phyloP scores from a whole-genome alignment of 2,329 filamentous ascomycete species.

The Niveomyces coronatus region DNA sequence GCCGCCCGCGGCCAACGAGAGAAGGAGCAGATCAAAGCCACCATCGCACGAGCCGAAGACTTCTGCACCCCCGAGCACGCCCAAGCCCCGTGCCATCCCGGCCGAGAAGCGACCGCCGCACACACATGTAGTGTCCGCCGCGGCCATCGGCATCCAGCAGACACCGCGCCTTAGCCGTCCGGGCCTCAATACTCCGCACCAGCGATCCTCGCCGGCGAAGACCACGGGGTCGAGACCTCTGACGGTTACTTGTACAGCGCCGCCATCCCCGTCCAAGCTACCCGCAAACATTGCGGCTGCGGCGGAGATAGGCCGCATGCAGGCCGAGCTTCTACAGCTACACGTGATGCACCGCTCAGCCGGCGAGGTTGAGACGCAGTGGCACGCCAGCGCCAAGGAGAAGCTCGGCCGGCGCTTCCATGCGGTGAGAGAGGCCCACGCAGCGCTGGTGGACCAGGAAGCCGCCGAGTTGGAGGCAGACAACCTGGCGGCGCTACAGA shows the following conservation, averaged over 20 bases:
- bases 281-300: constrained; percentile 49
- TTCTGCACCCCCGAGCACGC: constrained; percentile 12
- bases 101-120: constrained; percentile 13
- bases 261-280: constrained; percentile 48
- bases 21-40: constrained; percentile 19
- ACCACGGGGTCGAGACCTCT: constrained; percentile 43
- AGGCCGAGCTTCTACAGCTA: constrained; percentile 55
- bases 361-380: constrained; percentile 32
- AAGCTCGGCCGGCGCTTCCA: constrained; percentile 38
- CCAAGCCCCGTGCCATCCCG: constrained; percentile 14
- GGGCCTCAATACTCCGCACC: constrained; percentile 50
- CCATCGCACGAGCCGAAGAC: constrained; percentile 16
- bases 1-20: constrained; percentile 16
- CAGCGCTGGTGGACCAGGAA: constrained; percentile 27
- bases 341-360: constrained; percentile 52
- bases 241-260: constrained; percentile 42
- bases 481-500: constrained; percentile 41
- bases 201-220: constrained; percentile 58
- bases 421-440: constrained; percentile 24
- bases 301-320: constrained; percentile 47
- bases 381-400: constrained; percentile 44
- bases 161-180: constrained; percentile 34
- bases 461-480: constrained; percentile 34
- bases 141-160: constrained; percentile 11
- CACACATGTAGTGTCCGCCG: constrained; percentile 13